Evolutionary conservation across 495 filamentous ascomycete species (phyloP), one percentile per base, ranked within the genome.

Genomic region (Penicillium alfredii): DNA sequence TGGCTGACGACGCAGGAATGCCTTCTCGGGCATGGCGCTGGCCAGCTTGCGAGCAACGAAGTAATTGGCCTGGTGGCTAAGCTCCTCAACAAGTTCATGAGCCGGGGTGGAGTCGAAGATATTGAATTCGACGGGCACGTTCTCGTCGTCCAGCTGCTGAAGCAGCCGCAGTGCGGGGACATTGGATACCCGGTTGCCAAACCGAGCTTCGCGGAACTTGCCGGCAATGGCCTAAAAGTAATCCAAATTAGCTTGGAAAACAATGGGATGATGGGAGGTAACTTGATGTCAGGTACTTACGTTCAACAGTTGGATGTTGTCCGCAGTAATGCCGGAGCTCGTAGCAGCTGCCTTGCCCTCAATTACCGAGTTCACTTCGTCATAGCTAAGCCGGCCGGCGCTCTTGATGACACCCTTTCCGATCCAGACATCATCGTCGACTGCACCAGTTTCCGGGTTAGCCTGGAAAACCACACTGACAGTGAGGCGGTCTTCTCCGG

Each of bases 81-180:
- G 67, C 66, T 98, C 92, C 60, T 98, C 93, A 25, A 96, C 86
- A 25, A 97, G 73, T 62, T 97, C 93, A 40, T 88, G 90, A 9
- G 90, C 84, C 9, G 81, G 74, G 14, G 84, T 86, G 13, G 84
- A 87, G 55, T 95, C 82, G 54, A 97, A 97, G 37, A 98, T 86
- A 66, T 97, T 98, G 51, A 86, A 77, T 64, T 92, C 88, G 15
- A 96, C 86, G 0, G 90, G 92, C 22, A 96, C 86, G 56, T 96
- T 96, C 69, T 98, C 92, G 47, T 98, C 92, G 50, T 98, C 93
- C n/a, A 96, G 77, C 58, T 92, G 84, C 55, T 94, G 84, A 24
- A 97, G 66, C 21, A 98, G 75, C 27, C 92, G 84, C 32, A 97
- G 76, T 30, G 89, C 78, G 12, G 89, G 84, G 42, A 94, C 84